Base-by-base conservation (phyloP, 2,329 filamentous ascomycete genomes). In the Xylariales sp. region DNA sequence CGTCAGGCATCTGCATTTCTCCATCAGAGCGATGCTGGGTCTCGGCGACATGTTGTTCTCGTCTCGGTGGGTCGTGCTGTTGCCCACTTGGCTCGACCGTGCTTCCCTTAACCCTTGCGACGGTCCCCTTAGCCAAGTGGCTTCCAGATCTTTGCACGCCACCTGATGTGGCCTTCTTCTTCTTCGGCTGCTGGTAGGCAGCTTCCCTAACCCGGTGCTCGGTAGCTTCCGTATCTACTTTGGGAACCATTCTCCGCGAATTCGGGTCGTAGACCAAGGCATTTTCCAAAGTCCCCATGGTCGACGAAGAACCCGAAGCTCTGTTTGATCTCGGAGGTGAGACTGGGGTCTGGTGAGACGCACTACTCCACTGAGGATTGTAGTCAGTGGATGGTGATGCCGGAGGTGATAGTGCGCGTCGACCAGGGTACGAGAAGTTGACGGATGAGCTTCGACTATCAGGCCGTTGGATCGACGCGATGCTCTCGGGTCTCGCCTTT, bases 181-280 rank as follows among this genome's bases (percentile, higher is more conserved):
- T 70, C 47, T 59, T 72, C 4, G 51, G 35, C 27, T 51, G 61
- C 35, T 62, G 65, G 24, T 70, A 66, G 0, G 64, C 56, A 12
- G 61, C 58, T 40, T 71, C 61, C 18, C 61, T 55, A 4, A 69
- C 52, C 22, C 54, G 60, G 40, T 71, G 64, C 38, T 74, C 69
- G 32, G 46, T 35, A 36, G 44, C 21, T 48, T 65, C 33, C 14
- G 75, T 48, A 19, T 74, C 64, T 5, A 56, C 58, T 39, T 62
- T 70, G 3, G 73, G 69, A 3, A 83, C 68, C 69, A 82, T 80
- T 45, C 80, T 74, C 49, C 80, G 70, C 12, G 80, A 81, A 50
- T 83, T 82, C n/a, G 78, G 69, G 48, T 83, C 80, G 51, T 81
- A 80, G 34, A 84, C 74, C 57, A 85, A 46, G 46, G 50, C 15